Base-by-base conservation (phyloP, 2,329 filamentous ascomycete species). In the Ascochyta fabae region DNA sequence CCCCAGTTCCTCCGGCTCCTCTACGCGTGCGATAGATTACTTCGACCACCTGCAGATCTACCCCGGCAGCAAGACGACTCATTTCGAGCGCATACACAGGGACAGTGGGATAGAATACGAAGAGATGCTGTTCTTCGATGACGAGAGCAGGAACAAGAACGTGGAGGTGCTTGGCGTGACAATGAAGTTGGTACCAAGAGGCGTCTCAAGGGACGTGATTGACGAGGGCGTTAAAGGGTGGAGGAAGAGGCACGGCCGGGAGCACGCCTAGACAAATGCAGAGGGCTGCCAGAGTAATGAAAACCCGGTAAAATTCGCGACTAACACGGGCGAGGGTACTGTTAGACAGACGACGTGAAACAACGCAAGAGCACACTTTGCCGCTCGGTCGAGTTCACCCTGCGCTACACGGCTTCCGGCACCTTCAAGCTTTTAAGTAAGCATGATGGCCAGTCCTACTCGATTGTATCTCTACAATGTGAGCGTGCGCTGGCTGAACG, bases 51-150 rank as follows among this genome's bases (percentile, higher is more conserved):
- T 84, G 31, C 83, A 88, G 67, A 87, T 88, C 46, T 88, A 85
- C 66, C 92, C 93, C 0, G 86, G 87, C 1, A 88, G 81, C 71
- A 98, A 98, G 82, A 88, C 89, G n/a, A 84, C 86, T 59, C 94
- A 98, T 76, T 96, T 98, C 67, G 83, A 88, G 68, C 81, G 84
- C 5, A 80, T 98, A 64, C 84, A 89, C 9, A 84, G 88, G 72
- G 82, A 86, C 52, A 92, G 89, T 13, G 87, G 86, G 1, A 75
- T 97, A 3, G 78, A 80, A 6, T 96, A 86, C 69, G 84, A 89
- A 61, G 91, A 97, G 43, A 96, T 98, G 88, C 74, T 98, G 31
- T 98, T 98, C 75, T 98, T 98, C 64, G 94, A 98, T 66, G 94
- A 98, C 67, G 94, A 98, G 83, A 82, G 83, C 48, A 80, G 94